Evolutionary conservation across 192 early-diverging fungal genomes (phyloP), one percentile per base, ranked within the genome.

Genomic region (Gamsiella multidivaricata): DNA sequence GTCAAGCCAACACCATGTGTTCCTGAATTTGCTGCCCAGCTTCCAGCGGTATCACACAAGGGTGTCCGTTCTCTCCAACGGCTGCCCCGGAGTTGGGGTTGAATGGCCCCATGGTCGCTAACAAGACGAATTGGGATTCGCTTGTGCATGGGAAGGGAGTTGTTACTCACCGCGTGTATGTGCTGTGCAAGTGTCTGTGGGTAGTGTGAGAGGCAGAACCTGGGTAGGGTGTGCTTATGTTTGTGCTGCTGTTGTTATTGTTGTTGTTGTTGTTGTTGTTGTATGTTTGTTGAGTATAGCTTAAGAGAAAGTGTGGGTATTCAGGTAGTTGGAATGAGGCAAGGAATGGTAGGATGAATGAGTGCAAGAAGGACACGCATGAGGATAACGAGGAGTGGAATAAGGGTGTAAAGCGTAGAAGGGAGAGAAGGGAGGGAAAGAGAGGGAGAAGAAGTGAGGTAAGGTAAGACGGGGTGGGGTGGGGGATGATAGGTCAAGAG

Each of bases 271-370:
- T 32, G 29, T 33, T 36, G 54, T 1, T 33, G 18, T 36, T 56
- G 54, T 2, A 33, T 6, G 32, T 3, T 12, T 9, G n/a, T 56
- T 36, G 31, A n/a, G 54, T 8, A n/a, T 17, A 18, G 54, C 17
- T 39, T 37, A 12, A 39, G 37, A 39, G 37, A 39, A 12, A 39
- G 37, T 39, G 37, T 39, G 37, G 37, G 37, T 39, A 39, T 59
- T 45, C 57, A 59, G 23, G 42, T 41, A 34, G 39, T 59, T 15
- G 37, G 57, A 59, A 45, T 45, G 57, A 41, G 37, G 22, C 39
- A 22, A 39, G 12, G 37, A 39, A 39, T 39, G 37, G 37, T 12
- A 12, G 37, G 12, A 39, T 39, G 46, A 8, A 22, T 5, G 6
- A 15, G 29, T 42, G 57, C 14, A 26, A 59, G 22, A 39, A 3